A percentile compares a stretch with the other conserved stretches of the same genome.
phyloP scores from a whole-genome alignment of 495 filamentous ascomycete species.

The Aspergillus homomorphus region DNA sequence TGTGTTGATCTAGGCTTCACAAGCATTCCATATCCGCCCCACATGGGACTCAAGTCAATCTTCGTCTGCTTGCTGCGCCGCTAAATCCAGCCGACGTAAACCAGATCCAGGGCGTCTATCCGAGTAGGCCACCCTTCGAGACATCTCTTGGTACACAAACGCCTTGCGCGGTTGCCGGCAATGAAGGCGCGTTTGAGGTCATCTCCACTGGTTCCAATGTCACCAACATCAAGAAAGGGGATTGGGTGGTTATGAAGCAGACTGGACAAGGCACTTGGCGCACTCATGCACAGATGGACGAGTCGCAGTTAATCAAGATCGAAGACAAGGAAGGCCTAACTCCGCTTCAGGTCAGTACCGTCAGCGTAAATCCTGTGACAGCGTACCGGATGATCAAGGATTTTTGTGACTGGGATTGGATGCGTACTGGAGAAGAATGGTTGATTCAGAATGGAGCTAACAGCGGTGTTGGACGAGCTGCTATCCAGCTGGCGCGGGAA shows the following conservation, averaged over 20 bases:
- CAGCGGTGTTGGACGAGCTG: slow-evolving; percentile 81
- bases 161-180: slow-evolving; percentile 76
- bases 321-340: slow-evolving; percentile 65
- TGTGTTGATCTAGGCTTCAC: slow-evolving; percentile 56
- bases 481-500: slow-evolving; percentile 74
- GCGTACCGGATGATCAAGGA: slow-evolving; percentile 90
- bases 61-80: slow-evolving; percentile 79
- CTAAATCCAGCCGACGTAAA: slow-evolving; percentile 98
- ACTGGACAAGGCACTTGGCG: slow-evolving; percentile 89
- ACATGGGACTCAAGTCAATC: slow-evolving; percentile 57
- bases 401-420: slow-evolving; percentile 60
- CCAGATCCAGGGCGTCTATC: slow-evolving; percentile 95
- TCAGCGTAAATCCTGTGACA: slow-evolving; percentile 87
- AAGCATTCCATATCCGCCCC: slow-evolving; percentile 75
- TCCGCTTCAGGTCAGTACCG: slow-evolving; percentile 73
- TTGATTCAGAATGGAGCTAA: slow-evolving; percentile 97
- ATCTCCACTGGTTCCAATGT: slow-evolving; percentile 59
- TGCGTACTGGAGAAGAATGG: slow-evolving; percentile 63
- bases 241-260: slow-evolving; percentile 85
- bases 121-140: slow-evolving; percentile 71
- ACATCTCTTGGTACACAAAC: slow-evolving; percentile 66
- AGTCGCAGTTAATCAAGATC: slow-evolving; percentile 62
- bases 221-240: slow-evolving; percentile 59
- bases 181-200: slow-evolving; percentile 91
- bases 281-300: slow-evolving; percentile 76